phyloP scores from a whole-genome alignment of 169 alveolate species.

The Eimeria praecox region DNA sequence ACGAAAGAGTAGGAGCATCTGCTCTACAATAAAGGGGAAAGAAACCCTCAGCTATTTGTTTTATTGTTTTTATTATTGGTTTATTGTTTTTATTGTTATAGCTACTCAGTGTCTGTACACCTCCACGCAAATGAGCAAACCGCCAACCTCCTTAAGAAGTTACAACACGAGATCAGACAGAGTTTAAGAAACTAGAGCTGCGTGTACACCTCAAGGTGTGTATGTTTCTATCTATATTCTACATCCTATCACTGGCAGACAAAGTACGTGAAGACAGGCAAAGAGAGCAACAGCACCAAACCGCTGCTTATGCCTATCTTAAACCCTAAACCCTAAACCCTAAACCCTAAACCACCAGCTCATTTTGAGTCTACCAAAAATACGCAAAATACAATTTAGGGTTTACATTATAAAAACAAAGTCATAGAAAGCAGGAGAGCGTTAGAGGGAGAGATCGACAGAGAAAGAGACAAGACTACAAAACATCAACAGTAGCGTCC shows the following conservation, averaged over 20 bases:
- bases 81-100: neutral
- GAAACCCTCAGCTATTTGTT: neutral
- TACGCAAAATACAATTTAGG: neutral
- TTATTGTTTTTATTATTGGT: neutral
- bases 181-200: neutral
- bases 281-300: neutral
- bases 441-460: no score
- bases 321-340: constrained; percentile 8
- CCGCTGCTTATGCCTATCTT: neutral
- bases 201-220: neutral
- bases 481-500: neutral
- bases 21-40: neutral
- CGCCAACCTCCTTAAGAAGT: no score
- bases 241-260: neutral
- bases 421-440: no score
- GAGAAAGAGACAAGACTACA: neutral
- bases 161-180: no score
- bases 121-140: neutral
- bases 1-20: neutral
- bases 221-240: neutral
- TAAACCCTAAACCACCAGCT: constrained; percentile 3
- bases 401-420: neutral
- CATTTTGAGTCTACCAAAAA: neutral
- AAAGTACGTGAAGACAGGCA: neutral
- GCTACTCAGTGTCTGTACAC: neutral